Percentiles rank a stretch among this genome's conserved stretches.
These are phyloP conservation scores for Exserohilum rostratum DNA, from an alignment of 2,329 filamentous ascomycete genomes.

Conservation along the genomic window DNA sequence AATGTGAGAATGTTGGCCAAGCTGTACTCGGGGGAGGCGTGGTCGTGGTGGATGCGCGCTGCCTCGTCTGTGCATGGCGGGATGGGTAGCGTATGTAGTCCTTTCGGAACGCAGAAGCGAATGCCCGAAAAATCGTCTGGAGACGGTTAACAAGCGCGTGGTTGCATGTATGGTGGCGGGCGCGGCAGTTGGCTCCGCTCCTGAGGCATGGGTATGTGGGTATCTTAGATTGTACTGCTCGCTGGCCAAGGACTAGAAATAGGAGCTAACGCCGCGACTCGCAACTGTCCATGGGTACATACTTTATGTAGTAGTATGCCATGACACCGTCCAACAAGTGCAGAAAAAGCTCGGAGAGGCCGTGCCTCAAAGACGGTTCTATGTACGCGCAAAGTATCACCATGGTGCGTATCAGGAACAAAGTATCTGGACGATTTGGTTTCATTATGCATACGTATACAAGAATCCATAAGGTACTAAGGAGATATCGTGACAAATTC, in stretches of 20 bases:
- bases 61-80: neutral
- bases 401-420: neutral
- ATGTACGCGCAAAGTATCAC: neutral
- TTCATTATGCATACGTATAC: slow-evolving; percentile 1
- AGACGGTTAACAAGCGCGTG: neutral
- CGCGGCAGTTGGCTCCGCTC: neutral
- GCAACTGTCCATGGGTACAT: no score
- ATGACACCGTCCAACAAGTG: no score
- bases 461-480: neutral
- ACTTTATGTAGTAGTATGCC: no score
- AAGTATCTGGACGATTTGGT: neutral
- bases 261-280: neutral
- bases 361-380: no score
- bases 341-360: no score
- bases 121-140: neutral
- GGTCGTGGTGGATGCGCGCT: neutral
- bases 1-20: neutral
- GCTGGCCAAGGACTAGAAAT: neutral
- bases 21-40: neutral
- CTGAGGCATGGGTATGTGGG: neutral
- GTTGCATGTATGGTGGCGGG: neutral
- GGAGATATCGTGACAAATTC: neutral
- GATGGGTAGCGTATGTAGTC: neutral
- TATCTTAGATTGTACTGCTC: neutral
- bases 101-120: neutral